Conservation (phyloP, 1,139 yeast genomes). For the Candida dubliniensis region DNA sequence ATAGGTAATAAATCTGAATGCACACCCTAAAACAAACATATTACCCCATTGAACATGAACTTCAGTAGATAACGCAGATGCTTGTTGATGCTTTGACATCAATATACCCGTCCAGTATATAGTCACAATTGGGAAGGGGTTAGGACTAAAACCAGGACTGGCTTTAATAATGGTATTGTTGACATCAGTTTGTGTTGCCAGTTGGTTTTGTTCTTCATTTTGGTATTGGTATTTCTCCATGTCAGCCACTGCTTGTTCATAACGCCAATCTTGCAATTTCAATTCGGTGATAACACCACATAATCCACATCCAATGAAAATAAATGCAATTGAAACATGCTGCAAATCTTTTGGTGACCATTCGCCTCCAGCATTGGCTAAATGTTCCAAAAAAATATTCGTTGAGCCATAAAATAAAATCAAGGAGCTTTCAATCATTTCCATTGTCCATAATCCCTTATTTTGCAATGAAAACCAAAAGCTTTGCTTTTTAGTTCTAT, state of each 20-base stretch:
- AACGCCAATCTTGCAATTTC: constrained; percentile 51
- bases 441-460: constrained; percentile 71
- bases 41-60: constrained; percentile 94
- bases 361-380: constrained; percentile 67
- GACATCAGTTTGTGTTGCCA: neutral
- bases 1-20: constrained; percentile 72
- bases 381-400: constrained; percentile 85
- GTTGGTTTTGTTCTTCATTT: too few relatives aligned
- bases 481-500: constrained; percentile 6
- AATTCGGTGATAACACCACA: constrained; percentile 84
- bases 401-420: constrained; percentile 87
- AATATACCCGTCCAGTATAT: constrained; percentile 96
- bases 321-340: constrained; percentile 92
- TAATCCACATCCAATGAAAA: constrained; percentile 88
- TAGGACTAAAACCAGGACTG: constrained; percentile 76
- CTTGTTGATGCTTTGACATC: constrained; percentile 94
- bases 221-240: constrained; percentile 12
- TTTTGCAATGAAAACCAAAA: constrained; percentile 43
- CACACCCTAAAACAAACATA: constrained; percentile 73
- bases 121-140: constrained; percentile 91
- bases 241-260: constrained; percentile 33
- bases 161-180: constrained; percentile 30
- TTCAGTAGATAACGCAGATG: constrained; percentile 69
- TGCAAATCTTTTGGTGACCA: constrained; percentile 95
- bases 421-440: constrained; percentile 73